phyloP scores from a whole-genome alignment of 768 basidiomycete genomes.

The Boletus eberwhitei region DNA sequence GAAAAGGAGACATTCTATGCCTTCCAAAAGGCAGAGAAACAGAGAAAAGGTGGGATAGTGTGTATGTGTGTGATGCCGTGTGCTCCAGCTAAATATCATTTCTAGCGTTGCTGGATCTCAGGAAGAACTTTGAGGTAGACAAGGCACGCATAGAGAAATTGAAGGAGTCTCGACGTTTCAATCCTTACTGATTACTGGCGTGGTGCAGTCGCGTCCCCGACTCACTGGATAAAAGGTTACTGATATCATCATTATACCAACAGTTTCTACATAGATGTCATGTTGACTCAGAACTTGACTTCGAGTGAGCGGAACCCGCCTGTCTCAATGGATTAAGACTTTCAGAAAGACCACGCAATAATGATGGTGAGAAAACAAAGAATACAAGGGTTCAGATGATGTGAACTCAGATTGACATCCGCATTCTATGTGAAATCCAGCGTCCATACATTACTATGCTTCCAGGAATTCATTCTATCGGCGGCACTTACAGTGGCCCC shows the following conservation, averaged over 20 bases:
- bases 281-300: not conserved
- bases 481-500: conserved; percentile 4
- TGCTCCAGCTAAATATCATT: not conserved
- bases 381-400: not conserved
- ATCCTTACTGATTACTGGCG: conserved; percentile 61
- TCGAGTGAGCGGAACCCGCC: not conserved
- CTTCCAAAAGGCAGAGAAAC: conserved; percentile 89
- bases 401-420: not conserved
- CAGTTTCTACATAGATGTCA: not conserved
- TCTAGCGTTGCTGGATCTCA: conserved; percentile 56
- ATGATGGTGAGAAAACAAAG: not conserved
- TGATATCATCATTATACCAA: not conserved
- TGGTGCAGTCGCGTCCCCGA: not conserved
- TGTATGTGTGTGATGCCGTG: not conserved
- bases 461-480: not conserved
- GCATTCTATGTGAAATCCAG: not conserved
- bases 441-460: not conserved
- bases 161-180: conserved; percentile 78
- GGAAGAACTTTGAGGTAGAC: conserved; percentile 84
- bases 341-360: no score
- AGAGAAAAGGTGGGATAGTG: conserved; percentile 62
- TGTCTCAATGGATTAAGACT: not conserved
- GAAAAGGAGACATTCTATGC: conserved; percentile 81
- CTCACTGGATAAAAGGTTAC: not conserved
- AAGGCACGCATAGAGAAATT: conserved; percentile 49